Evolutionary conservation across 768 basidiomycete genomes (phyloP).

Genomic region (Strobilomyces confusus): DNA sequence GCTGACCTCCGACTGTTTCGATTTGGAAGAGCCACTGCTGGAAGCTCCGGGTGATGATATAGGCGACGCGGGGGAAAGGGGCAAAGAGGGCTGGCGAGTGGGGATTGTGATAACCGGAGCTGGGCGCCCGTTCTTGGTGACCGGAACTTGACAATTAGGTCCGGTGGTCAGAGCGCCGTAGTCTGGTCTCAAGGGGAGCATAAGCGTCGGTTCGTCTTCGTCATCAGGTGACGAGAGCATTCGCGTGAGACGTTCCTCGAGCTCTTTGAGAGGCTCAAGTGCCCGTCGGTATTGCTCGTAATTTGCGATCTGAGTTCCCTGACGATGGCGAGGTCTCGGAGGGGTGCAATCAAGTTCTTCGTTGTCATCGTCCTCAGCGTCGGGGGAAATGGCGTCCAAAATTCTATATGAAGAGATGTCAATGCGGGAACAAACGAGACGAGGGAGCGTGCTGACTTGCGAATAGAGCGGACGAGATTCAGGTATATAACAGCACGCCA

Average conservation of each 20-base stretch:
- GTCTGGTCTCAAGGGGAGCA: conserved; percentile 37
- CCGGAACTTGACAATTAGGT: conserved; percentile 9
- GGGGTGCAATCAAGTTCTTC: conserved; percentile 52
- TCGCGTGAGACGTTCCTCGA: conserved; percentile 67
- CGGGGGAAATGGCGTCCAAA: conserved; percentile 67
- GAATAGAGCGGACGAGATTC: conserved; percentile 79
- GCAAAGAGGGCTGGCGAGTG: conserved; percentile 18
- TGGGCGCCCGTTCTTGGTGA: conserved; percentile 42
- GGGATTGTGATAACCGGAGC: conserved; percentile 34
- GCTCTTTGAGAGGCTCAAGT: conserved; percentile 63
- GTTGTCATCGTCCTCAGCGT: conserved; percentile 53
- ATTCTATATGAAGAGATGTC: conserved; percentile 43
- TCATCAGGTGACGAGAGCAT: conserved; percentile 67
- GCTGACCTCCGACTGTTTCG: conserved; percentile 47
- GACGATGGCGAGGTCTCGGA: conserved; percentile 36
- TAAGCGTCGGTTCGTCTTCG: conserved; percentile 60
- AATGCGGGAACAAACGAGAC: neutral
- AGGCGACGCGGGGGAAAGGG: conserved; percentile 29
- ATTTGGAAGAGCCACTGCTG: conserved; percentile 34
- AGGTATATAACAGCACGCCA: conserved; percentile 89
- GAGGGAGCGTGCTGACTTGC: conserved; percentile 45
- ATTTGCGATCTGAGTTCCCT: conserved; percentile 48
- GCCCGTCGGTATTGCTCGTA: conserved; percentile 59
- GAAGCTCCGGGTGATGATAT: conserved; percentile 26
- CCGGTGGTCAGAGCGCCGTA: conserved; percentile 34